Evolutionary conservation across 768 basidiomycete species (phyloP).

Genomic region (Tephrocybe rancida): DNA sequence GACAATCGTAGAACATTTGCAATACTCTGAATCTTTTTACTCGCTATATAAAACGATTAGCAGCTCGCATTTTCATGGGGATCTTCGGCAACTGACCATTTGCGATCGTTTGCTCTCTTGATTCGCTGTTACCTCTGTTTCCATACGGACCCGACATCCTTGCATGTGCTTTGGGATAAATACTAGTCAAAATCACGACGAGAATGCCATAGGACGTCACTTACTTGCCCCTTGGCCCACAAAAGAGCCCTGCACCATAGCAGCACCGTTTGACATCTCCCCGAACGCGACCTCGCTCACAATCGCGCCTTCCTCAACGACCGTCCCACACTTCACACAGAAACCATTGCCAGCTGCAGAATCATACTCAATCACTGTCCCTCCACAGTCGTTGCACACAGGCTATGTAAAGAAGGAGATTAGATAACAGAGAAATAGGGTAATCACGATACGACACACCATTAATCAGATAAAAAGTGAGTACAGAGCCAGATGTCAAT

Average conservation of each 20-base stretch:
- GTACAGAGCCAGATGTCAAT: background rate
- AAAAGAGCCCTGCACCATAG: constrained; percentile 93
- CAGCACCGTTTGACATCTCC: constrained; percentile 90
- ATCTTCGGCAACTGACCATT: constrained; percentile 60
- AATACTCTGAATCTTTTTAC: constrained; percentile 81
- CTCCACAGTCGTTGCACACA: constrained; percentile 77
- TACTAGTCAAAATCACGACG: background rate
- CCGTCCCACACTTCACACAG: constrained; percentile 85
- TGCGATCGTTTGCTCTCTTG: constrained; percentile 87
- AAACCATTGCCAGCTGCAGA: constrained; percentile 83
- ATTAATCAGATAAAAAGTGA: constrained; percentile 10
- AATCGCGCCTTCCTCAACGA: constrained; percentile 91
- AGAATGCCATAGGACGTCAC: constrained; percentile 33
- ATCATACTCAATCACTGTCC: constrained; percentile 85
- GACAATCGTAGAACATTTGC: constrained; percentile 77
- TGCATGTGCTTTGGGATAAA: constrained; percentile 64
- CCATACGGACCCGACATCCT: constrained; percentile 84
- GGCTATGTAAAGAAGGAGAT: constrained; percentile 33
- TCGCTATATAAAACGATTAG: constrained; percentile 49
- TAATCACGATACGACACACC: constrained; percentile 2
- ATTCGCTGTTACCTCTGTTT: constrained; percentile 77
- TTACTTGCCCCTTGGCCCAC: constrained; percentile 90
- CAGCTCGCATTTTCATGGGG: background rate
- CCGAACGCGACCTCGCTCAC: constrained; percentile 95
- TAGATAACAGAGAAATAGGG: constrained; percentile 9